Evolutionary conservation across 345 rosid genomes (phyloP), one percentile per base, ranked within the genome.

Genomic region (Corchorus capsularis): DNA sequence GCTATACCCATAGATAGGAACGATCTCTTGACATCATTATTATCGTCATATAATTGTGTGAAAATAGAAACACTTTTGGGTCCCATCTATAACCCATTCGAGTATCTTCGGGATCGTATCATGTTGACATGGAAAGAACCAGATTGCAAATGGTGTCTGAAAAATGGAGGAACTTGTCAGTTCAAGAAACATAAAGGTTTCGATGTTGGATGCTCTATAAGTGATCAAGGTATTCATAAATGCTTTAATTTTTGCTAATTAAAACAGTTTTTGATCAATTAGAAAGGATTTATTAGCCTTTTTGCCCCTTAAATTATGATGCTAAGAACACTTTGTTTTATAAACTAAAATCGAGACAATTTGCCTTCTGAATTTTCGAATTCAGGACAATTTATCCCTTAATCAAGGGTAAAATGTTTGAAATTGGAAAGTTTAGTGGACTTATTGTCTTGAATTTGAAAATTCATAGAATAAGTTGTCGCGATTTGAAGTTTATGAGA

Each of bases 121-220:
- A 43, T 3, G 60, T 62, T 80, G 47, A 67, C 5, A 1, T 83
- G 82, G 74, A n/a, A 15, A 3, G 74, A 53, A 70, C 74, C 62
- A n/a, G 74, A 53, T 53, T 70, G 74, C 17, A 52, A 17, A 50
- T 7, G 4, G 2, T 53, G 62, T 70, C 7, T 32, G 52, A 35
- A 17, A 47, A 13, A 17, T 2, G 6, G 3, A 22, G 60, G 59
- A 7, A 27, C 39, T 69, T 69, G 73, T 45, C 27, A 5, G 54
- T 32, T 15, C 43, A 52, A 69, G 19, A 69, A 49, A 46, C 1
- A 66, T 19, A 20, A 8, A 11, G 46, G 73, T 22, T 16, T 50
- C 2, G 41, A 32, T 2, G 22, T 52, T 50, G 73, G 73, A 27
- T 32, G 46, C 59, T 69, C 27, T 16, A n/a, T n/a, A n/a, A n/a